phyloP scores from a whole-genome alignment of 2,329 filamentous ascomycete species.

The Alternaria arborescens region DNA sequence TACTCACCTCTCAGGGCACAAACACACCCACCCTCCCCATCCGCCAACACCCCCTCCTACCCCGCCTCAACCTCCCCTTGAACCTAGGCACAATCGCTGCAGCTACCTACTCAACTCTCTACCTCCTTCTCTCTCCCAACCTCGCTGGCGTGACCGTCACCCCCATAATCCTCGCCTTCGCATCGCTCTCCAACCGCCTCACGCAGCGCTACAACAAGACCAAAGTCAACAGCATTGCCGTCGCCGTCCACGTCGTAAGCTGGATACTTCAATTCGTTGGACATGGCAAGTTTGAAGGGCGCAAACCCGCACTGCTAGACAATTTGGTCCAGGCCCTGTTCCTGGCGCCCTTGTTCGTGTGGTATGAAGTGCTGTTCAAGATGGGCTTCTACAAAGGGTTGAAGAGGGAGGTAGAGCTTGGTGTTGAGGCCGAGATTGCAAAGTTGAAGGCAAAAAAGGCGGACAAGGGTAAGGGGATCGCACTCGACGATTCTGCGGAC shows the following conservation, averaged over 20 bases:
- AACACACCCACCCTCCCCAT: conserved; percentile 61
- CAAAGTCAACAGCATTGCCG: conserved; percentile 68
- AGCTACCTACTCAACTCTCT: conserved; percentile 75
- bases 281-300: conserved; percentile 85
- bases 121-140: conserved; percentile 86
- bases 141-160: conserved; percentile 81
- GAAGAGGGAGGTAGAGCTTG: conserved; percentile 57
- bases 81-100: conserved; percentile 60
- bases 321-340: conserved; percentile 92
- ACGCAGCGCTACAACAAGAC: conserved; percentile 66
- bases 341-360: conserved; percentile 93
- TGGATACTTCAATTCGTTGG: conserved; percentile 93
- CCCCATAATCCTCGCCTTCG: conserved; percentile 75
- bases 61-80: conserved; percentile 50
- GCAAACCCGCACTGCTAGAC: conserved; percentile 87
- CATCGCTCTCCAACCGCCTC: conserved; percentile 76
- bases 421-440: conserved; percentile 56
- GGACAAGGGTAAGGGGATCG: conserved; percentile 4
- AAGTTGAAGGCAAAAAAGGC: conserved; percentile 56
- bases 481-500: neutral
- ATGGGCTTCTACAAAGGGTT: conserved; percentile 76
- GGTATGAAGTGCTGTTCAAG: conserved; percentile 89
- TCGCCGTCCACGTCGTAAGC: conserved; percentile 72
- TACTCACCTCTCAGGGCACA: conserved; percentile 56
- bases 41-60: conserved; percentile 38